Conservation (phyloP, 495 filamentous ascomycete genomes). For the Daldinia concentrica region DNA sequence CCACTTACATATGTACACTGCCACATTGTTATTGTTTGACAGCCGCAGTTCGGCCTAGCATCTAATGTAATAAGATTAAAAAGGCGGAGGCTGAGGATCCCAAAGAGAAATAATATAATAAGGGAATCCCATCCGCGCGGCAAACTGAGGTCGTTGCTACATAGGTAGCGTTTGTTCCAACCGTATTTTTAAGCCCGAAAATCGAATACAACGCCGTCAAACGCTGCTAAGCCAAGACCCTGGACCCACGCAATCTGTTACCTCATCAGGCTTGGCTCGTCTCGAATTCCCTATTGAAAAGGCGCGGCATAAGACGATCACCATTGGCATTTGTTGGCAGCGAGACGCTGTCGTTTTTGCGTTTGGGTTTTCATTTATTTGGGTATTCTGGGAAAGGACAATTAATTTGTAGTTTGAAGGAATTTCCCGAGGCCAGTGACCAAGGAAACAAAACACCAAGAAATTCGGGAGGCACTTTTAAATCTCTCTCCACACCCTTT, state of each 20-base stretch:
- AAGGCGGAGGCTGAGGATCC: slow-evolving; percentile 6
- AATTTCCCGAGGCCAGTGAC: neutral
- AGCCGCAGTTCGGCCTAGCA: slow-evolving; percentile 13
- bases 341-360: slow-evolving; percentile 29
- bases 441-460: neutral
- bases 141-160: neutral
- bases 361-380: slow-evolving; percentile 10
- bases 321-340: slow-evolving; percentile 36
- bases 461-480: neutral
- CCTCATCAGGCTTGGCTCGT: slow-evolving; percentile 36
- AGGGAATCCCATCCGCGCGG: slow-evolving; percentile 27
- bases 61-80: slow-evolving; percentile 17
- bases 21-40: slow-evolving; percentile 25
- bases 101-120: slow-evolving; percentile 1
- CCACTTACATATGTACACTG: slow-evolving; percentile 18
- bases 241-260: slow-evolving; percentile 39
- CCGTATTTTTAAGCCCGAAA: neutral
- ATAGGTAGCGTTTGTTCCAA: neutral
- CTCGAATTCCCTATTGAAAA: slow-evolving; percentile 22
- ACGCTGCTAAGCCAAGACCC: slow-evolving; percentile 30
- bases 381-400: slow-evolving; percentile 4
- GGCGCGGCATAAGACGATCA: slow-evolving; percentile 40
- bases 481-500: neutral
- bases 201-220: neutral
- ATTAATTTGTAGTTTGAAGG: neutral